phyloP scores from a whole-genome alignment of 306 rosid species.

The Acacia confusa region DNA sequence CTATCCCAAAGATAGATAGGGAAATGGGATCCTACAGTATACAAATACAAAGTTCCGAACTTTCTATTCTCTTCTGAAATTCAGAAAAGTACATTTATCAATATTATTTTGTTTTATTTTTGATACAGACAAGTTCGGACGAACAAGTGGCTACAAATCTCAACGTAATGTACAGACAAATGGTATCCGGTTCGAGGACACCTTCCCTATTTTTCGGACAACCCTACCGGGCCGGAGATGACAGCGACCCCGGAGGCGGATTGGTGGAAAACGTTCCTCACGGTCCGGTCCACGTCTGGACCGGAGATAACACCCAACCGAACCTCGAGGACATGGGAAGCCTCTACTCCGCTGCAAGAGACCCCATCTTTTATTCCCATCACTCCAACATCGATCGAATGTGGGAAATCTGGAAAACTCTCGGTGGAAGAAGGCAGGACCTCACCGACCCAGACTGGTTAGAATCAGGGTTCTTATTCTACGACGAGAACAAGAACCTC shows the following conservation, averaged over 20 bases:
- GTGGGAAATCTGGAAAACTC: constrained; percentile 57
- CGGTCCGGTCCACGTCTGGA: constrained; percentile 46
- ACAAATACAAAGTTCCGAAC: neutral
- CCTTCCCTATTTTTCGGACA: constrained; percentile 49
- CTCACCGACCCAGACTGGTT: constrained; percentile 45
- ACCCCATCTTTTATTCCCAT: constrained; percentile 60
- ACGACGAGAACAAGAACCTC: constrained; percentile 49
- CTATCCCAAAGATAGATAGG: no score
- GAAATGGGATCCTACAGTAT: no score
- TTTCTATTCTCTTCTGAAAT: neutral
- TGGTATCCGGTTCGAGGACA: constrained; percentile 47
- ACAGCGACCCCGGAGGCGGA: constrained; percentile 40
- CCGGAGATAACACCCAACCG: constrained; percentile 44
- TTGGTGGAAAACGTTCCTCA: constrained; percentile 51
- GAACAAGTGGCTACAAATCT: constrained; percentile 37
- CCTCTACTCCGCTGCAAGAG: constrained; percentile 58
- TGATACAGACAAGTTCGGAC: neutral
- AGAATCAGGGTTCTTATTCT: constrained; percentile 52
- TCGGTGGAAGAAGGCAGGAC: constrained; percentile 42
- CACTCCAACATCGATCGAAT: constrained; percentile 57
- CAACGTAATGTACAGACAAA: constrained; percentile 52
- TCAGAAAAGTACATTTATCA: neutral
- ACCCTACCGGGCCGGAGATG: constrained; percentile 46
- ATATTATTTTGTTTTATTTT: no score
- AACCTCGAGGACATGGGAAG: constrained; percentile 62